phyloP scores from a whole-genome alignment of 2,329 filamentous ascomycete genomes.

The Fusarium sp. region DNA sequence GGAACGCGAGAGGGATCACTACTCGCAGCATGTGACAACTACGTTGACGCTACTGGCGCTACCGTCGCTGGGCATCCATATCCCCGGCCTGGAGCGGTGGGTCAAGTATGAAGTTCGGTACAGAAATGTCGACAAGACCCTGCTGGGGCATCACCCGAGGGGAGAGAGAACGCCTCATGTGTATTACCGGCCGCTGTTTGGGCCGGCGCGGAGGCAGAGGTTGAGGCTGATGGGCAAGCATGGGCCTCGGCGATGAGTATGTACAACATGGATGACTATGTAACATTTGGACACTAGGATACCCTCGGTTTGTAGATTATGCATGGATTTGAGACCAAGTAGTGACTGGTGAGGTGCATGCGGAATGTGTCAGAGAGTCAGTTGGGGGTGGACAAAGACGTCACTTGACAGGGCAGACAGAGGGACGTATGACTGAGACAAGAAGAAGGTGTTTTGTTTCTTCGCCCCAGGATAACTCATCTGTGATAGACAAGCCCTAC shows the following conservation, averaged over 20 bases:
- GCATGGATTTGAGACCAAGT: not conserved
- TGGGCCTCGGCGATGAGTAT: conserved; percentile 17
- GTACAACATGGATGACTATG: conserved; percentile 7
- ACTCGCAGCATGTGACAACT: conserved; percentile 38
- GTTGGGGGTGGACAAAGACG: not conserved
- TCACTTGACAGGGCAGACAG: not conserved
- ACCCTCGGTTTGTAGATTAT: conserved; percentile 1
- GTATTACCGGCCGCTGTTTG: conserved; percentile 22
- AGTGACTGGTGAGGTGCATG: not conserved
- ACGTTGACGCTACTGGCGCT: conserved; percentile 62
- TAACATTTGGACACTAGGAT: not conserved
- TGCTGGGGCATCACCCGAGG: conserved; percentile 48
- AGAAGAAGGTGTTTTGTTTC: not conserved
- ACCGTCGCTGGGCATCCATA: conserved; percentile 62
- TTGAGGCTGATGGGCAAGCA: conserved; percentile 32
- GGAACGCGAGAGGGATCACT: conserved; percentile 47
- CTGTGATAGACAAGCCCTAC: not conserved
- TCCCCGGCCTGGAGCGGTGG: conserved; percentile 62
- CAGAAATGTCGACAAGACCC: conserved; percentile 58
- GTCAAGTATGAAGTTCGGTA: conserved; percentile 63
- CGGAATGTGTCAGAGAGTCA: not conserved
- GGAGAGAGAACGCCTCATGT: conserved; percentile 14
- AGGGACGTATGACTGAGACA: not conserved
- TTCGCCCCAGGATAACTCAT: not conserved
- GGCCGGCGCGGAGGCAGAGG: conserved; percentile 21